Conservation (phyloP, 2,329 filamentous ascomycete genomes). For the Claviceps sp. region DNA sequence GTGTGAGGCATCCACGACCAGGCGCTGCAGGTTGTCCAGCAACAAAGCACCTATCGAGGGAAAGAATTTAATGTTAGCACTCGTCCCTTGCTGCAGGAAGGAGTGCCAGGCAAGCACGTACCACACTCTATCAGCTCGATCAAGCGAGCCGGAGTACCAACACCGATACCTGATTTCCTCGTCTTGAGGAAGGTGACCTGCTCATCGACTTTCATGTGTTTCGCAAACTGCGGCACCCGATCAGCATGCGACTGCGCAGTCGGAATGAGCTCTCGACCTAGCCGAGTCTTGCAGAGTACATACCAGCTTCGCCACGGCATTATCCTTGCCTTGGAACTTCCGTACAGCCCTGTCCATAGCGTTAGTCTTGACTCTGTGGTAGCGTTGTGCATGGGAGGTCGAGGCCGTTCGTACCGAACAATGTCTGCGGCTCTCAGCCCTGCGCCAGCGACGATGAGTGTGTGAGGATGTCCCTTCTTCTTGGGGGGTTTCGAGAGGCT, state of each 20-base stretch:
- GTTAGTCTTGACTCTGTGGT: background rate
- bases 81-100: background rate
- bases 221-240: constrained; percentile 54
- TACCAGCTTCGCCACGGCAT: constrained; percentile 68
- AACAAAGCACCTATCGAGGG: constrained; percentile 46
- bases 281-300: constrained; percentile 7
- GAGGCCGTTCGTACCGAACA: constrained; percentile 41
- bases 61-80: constrained; percentile 1
- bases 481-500: constrained; percentile 52
- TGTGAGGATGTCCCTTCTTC: constrained; percentile 65
- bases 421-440: constrained; percentile 79
- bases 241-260: constrained; percentile 1
- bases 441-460: constrained; percentile 73
- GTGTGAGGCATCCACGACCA: constrained; percentile 83
- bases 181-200: constrained; percentile 62
- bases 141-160: constrained; percentile 77
- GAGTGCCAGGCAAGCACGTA: constrained; percentile 24
- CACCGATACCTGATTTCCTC: constrained; percentile 66
- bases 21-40: constrained; percentile 55
- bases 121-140: constrained; percentile 72
- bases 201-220: constrained; percentile 92
- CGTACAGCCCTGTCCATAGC: constrained; percentile 47
- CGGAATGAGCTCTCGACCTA: too few species aligned
- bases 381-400: background rate
- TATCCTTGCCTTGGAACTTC: constrained; percentile 66